Evolutionary conservation across 2,329 filamentous ascomycete species (phyloP).

Genomic region (Chaetomiaceae sp.): DNA sequence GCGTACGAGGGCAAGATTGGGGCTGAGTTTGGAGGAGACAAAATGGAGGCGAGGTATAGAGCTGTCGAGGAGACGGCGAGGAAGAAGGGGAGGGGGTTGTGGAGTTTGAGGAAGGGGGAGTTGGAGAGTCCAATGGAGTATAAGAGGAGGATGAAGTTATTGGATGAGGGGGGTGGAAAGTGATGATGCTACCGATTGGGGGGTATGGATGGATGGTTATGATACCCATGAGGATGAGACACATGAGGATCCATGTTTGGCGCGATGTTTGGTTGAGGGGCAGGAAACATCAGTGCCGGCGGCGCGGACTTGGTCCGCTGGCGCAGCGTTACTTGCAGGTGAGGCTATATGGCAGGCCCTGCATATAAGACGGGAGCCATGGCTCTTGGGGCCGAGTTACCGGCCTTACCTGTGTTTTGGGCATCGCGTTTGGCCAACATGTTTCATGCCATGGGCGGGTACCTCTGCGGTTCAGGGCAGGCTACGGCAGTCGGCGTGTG

Average conservation of each 20-base stretch:
- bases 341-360: background rate
- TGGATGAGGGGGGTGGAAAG: slow-evolving; percentile 26
- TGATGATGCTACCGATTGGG: slow-evolving; percentile 12
- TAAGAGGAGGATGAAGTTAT: slow-evolving; percentile 56
- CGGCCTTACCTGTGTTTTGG: too few species aligned
- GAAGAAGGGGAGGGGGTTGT: slow-evolving; percentile 65
- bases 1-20: slow-evolving; percentile 92
- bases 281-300: background rate
- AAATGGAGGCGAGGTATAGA: slow-evolving; percentile 58
- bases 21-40: slow-evolving; percentile 75
- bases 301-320: background rate
- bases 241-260: background rate
- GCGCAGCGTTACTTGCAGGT: background rate
- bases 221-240: slow-evolving; percentile 18
- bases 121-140: slow-evolving; percentile 83
- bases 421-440: too few species aligned
- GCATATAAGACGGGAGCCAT: background rate
- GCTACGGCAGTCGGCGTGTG: background rate
- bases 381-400: background rate
- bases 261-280: background rate
- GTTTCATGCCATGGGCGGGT: background rate
- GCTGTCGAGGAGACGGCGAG: slow-evolving; percentile 64
- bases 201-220: slow-evolving; percentile 9
- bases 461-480: background rate
- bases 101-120: slow-evolving; percentile 48